Percentiles rank a stretch among this genome's conserved stretches.
Conservation (phyloP, 305 asterid species). For the Fraxinus angustifolia region DNA sequence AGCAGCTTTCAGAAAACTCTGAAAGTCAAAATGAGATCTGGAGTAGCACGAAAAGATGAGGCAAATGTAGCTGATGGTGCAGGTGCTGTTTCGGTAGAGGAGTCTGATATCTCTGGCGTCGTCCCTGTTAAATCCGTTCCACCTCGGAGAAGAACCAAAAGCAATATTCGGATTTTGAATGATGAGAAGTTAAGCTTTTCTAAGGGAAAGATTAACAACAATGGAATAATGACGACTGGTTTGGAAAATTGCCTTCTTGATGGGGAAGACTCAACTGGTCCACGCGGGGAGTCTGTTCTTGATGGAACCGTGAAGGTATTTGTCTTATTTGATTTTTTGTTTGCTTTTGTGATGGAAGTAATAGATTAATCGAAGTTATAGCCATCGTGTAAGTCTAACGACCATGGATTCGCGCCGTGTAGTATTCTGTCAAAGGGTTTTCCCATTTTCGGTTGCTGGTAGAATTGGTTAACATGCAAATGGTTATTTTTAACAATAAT, state of each 20-base stretch:
- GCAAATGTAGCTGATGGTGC: slow-evolving; percentile 44
- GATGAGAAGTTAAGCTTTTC: slow-evolving; percentile 37
- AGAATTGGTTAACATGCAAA: background rate
- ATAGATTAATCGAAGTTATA: background rate
- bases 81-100: slow-evolving; percentile 42
- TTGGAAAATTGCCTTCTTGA: slow-evolving; percentile 28
- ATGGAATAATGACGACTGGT: slow-evolving; percentile 31
- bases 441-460: background rate
- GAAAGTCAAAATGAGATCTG: slow-evolving; percentile 47
- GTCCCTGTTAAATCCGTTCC: slow-evolving; percentile 74
- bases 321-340: slow-evolving; percentile 6
- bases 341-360: slow-evolving; percentile 1
- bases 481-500: background rate
- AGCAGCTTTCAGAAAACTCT: slow-evolving; percentile 50
- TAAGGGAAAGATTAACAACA: slow-evolving; percentile 31
- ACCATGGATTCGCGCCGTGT: background rate
- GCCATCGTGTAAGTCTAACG: background rate
- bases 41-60: slow-evolving; percentile 35
- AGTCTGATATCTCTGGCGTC: slow-evolving; percentile 43
- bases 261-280: slow-evolving; percentile 43
- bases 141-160: slow-evolving; percentile 75
- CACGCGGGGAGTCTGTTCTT: slow-evolving; percentile 30
- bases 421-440: background rate
- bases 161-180: slow-evolving; percentile 44
- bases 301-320: slow-evolving; percentile 52